Evolutionary conservation across 805 yeast genomes (phyloP), one percentile per base, ranked within the genome.

Genomic region (Teunomyces aglyptinius): DNA sequence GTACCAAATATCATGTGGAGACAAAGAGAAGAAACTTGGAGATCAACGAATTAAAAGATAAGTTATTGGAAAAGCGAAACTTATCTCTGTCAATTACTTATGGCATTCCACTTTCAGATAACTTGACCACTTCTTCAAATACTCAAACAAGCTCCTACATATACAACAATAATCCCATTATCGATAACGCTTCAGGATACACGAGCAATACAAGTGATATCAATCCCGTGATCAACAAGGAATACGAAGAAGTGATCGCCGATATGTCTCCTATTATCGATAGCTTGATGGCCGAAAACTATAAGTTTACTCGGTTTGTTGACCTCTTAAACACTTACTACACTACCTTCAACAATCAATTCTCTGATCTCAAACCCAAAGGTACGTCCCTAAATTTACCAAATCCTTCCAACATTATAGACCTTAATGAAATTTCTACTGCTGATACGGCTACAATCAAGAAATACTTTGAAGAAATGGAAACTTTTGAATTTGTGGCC

Each of bases 201-300:
- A 22, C 35, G 3, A 16, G 18, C 28, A 43, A 49, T 18, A 20
- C 42, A 10, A 40, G 41, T 7, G 36, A 34, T 16, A 39, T 41
- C 8, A 28, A 38, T 7, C 20, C 38, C 6, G 18, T 42, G 5
- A 28, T 45, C 5, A 58, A 54, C 28, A 43, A 49, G 2, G 70
- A 70, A 45, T 65, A 67, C 48, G 71, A 64, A 36, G 57, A 56
- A 6, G 60, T 68, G 7, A 64, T 68, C 3, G 53, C 62, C 1
- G 68, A 69, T 38, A 53, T 70, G 35, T 63, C 71, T 6, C 62
- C 61, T 6, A 56, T 71, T 18, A 62, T 71, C 4, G 72, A 70
- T 41, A 64, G 62, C 42, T 58, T 71, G 40, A 57, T 68, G 42
- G 48, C 53, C 4, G 76, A 73, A 47, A 73, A 72, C 50, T 59